Conservation (phyloP, 345 rosid species). For the Lumnitzera racemosa region DNA sequence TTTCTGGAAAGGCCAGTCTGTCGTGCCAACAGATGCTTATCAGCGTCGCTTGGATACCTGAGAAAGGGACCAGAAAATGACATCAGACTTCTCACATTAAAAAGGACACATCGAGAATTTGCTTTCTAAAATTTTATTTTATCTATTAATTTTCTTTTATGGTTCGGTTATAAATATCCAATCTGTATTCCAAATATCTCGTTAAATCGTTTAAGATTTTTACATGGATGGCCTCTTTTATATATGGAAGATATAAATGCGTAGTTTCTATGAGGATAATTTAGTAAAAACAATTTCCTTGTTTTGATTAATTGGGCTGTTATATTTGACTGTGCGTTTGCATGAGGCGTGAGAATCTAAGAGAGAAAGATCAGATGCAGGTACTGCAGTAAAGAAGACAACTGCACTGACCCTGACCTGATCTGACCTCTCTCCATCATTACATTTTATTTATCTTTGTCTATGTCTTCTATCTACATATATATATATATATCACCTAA, state of each 20-base stretch:
- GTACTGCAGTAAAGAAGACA: constrained; percentile 25
- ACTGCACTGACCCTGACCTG: constrained; percentile 21
- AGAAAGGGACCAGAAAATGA: constrained; percentile 81
- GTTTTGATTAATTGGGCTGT: no score
- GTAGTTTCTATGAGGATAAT: constrained; percentile 8
- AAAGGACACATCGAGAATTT: constrained; percentile 17
- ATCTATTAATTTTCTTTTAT: no score
- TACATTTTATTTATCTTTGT: no score
- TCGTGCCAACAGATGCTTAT: constrained; percentile 96
- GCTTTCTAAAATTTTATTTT: neutral
- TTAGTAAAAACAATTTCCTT: neutral
- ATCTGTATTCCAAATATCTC: neutral
- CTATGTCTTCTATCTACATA: no score
- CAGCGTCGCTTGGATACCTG: constrained; percentile 99
- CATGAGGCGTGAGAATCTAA: constrained; percentile 80
- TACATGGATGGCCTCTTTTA: no score
- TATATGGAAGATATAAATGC: no score
- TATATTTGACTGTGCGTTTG: constrained; percentile 3
- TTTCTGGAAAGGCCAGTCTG: constrained; percentile 99
- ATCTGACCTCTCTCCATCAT: constrained; percentile 3
- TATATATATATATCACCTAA: no score
- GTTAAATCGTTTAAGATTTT: no score
- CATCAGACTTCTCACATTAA: constrained; percentile 26
- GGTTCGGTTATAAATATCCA: constrained; percentile 3
- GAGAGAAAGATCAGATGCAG: constrained; percentile 18